phyloP scores from a whole-genome alignment of 1,284 basidiomycete genomes.

The Cryptococcus wingfieldii region DNA sequence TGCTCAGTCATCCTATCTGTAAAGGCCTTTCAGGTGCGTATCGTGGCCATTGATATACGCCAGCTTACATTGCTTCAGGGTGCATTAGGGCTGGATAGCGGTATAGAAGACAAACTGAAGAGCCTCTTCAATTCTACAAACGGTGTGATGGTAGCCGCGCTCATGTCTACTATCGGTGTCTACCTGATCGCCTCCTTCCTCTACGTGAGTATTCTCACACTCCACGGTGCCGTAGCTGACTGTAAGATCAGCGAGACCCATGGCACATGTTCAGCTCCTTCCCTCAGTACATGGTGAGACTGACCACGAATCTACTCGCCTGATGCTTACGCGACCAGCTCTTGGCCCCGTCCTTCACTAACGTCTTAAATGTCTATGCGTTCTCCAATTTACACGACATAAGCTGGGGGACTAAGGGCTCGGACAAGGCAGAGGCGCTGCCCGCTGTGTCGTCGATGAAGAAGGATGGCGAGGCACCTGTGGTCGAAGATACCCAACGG shows the following conservation, averaged over 20 bases:
- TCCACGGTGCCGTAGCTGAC: background rate
- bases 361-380: slow-evolving; percentile 91
- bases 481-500: slow-evolving; percentile 75
- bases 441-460: slow-evolving; percentile 84
- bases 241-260: slow-evolving; percentile 69
- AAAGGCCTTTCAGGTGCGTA: slow-evolving; percentile 65
- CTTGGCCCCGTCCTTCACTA: slow-evolving; percentile 85
- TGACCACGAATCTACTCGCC: background rate
- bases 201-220: slow-evolving; percentile 63
- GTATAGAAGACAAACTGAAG: slow-evolving; percentile 53
- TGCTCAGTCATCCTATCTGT: slow-evolving; percentile 81
- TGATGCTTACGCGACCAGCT: slow-evolving; percentile 42
- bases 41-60: background rate
- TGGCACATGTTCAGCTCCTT: slow-evolving; percentile 99
- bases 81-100: slow-evolving; percentile 50
- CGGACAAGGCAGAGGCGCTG: slow-evolving; percentile 90
- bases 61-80: slow-evolving; percentile 47
- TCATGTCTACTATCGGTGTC: slow-evolving; percentile 82
- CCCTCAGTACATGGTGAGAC: slow-evolving; percentile 68
- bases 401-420: slow-evolving; percentile 86
- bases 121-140: slow-evolving; percentile 70
- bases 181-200: slow-evolving; percentile 81
- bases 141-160: slow-evolving; percentile 77
- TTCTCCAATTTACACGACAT: slow-evolving; percentile 89
- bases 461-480: slow-evolving; percentile 68